Evolutionary conservation across 345 rosid species (phyloP), one percentile per base, ranked within the genome.

Genomic region (Diplotaxis tenuifolia): DNA sequence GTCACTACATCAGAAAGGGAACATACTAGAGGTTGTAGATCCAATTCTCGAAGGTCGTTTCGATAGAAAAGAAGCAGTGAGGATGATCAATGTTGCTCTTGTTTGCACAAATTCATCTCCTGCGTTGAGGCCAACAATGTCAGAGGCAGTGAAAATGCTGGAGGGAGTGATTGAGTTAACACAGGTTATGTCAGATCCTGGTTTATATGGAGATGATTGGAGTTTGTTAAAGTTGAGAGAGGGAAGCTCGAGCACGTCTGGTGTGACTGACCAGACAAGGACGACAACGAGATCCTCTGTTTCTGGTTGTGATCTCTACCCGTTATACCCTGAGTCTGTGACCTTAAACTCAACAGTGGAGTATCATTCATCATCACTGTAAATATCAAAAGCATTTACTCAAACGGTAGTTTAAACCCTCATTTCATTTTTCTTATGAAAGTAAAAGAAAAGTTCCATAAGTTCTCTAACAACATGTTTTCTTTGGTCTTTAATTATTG

Each of bases 71-170:
- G 86, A 85, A 65, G n/a, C n/a, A n/a, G n/a, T n/a, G n/a, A n/a
- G n/a, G n/a, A n/a, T n/a, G n/a, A n/a, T n/a, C n/a, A n/a, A n/a
- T n/a, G n/a, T n/a, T n/a, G n/a, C n/a, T n/a, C n/a, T n/a, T n/a
- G n/a, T n/a, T n/a, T n/a, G n/a, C n/a, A n/a, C n/a, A n/a, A n/a
- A n/a, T n/a, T n/a, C n/a, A n/a, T n/a, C n/a, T n/a, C n/a, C n/a
- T n/a, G 81, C 73, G 0, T 29, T 75, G 12, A 77, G 88, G 64
- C 86, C 86, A 22, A 67, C 65, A 1, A 83, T 85, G 86, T 66
- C 88, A 5, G 76, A 72, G 25, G 86, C 28, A 1, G 72, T 81
- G 27, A 32, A 42, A 11, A 85, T 81, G 85, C 78, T 83, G 2
- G 81, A 78, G 66, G 84, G 84, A 56, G 58, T 20, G 23, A 34